Base-by-base conservation (phyloP, 2,329 filamentous ascomycete genomes). In the Xylariaceae sp. region DNA sequence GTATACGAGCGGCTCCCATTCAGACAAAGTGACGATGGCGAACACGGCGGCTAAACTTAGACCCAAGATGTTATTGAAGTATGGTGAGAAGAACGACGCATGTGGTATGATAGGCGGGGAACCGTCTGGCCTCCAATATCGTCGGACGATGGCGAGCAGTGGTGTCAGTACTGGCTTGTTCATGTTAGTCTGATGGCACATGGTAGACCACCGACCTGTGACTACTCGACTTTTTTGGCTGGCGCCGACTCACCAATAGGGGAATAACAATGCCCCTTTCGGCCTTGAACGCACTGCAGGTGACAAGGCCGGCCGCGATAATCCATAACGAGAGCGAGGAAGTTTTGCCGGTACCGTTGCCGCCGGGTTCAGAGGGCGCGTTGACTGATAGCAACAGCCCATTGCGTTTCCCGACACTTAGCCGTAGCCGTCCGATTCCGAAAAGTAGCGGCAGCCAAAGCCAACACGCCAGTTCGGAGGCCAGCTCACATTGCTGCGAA, bases 401-500 rank as follows among this genome's bases (percentile, higher is more conserved):
- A 29, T 5, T 41, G 37, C 27, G 29, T 5, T n/a, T 26, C 3
- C 42, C n/a, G 27, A 7, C 39, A 45, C 44, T 40, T n/a, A 26
- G 53, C 27, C 6, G 30, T 30, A 35, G 58, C 47, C 37, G 47
- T 4, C 54, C 50, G 34, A 54, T 40, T 11, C 27, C 19, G 43
- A 67, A 62, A 1, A 71, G 4, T 4, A 62, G 4, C 0, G 69
- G 64, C 26, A 72, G 32, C 3, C 67, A 8, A 1, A 55, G 34
- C 71, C 71, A 73, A 12, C 67, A 66, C 1, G 71, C n/a, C 1
- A 64, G 47, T 53, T 73, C 71, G 0, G 71, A 72, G 8, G 43
- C 55, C 4, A 72, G 46, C 47, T 71, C 70, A 1, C 65, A 42
- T 31, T 63, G 56, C 6, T 50, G 51, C 0, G 63, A 51, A 0